phyloP scores from a whole-genome alignment of 352 stramenopile genomes.

The Pythium apleroticum region DNA sequence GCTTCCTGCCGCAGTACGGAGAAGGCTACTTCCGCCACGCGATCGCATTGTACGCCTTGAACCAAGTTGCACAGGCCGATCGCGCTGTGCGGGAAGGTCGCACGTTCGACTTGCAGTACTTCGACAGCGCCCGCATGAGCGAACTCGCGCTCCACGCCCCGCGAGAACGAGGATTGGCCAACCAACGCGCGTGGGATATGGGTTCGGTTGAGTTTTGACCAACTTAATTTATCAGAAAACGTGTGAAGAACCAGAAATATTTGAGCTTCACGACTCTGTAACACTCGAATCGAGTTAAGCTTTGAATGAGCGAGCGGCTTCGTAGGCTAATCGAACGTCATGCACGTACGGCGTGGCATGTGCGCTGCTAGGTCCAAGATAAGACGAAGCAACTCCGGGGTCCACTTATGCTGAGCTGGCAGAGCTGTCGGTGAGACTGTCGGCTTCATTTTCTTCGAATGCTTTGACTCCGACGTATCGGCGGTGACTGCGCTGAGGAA shows the following conservation, averaged over 20 bases:
- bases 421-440: not conserved
- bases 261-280: too few species aligned
- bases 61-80: slow-evolving; percentile 12
- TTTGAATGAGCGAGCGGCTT: too few species aligned
- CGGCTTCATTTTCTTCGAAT: not conserved
- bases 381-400: not conserved
- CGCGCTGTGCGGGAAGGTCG: slow-evolving; percentile 19
- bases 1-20: slow-evolving; percentile 22
- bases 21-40: slow-evolving; percentile 32
- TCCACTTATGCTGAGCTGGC: not conserved
- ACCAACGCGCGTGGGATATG: slow-evolving; percentile 1
- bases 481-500: not conserved
- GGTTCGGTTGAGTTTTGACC: slow-evolving; percentile 22
- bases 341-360: not conserved
- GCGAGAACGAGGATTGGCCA: slow-evolving; percentile 4
- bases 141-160: slow-evolving; percentile 22
- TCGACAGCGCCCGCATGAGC: slow-evolving; percentile 15
- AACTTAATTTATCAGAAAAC: slow-evolving; percentile 6
- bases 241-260: not conserved
- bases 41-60: slow-evolving; percentile 22
- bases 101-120: slow-evolving; percentile 20
- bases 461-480: not conserved
- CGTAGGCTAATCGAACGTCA: not conserved
- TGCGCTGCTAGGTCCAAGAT: not conserved
- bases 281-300: too few species aligned